phyloP scores from a whole-genome alignment of 345 rosid species.

The Raphanus sativus region DNA sequence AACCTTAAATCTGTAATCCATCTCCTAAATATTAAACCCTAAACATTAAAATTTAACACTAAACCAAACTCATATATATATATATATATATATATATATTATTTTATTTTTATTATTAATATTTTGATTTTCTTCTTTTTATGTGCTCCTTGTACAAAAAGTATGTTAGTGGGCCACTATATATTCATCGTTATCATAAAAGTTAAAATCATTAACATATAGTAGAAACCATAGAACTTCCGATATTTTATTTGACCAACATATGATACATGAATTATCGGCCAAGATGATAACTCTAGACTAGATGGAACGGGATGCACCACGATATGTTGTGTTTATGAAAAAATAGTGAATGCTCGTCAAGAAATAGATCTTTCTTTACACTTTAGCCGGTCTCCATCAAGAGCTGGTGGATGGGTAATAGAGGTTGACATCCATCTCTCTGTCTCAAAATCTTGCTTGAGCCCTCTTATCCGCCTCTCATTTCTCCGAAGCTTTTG shows the following conservation, averaged over 20 bases:
- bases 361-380: not conserved
- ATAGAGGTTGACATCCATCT: slow-evolving; percentile 18
- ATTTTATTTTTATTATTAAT: not conserved
- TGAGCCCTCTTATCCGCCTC: slow-evolving; percentile 43
- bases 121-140: not conserved
- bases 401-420: slow-evolving; percentile 51
- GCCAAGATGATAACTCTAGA: not conserved
- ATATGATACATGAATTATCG: not conserved
- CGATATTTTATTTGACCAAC: not conserved
- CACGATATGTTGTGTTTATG: not conserved
- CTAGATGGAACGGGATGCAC: not conserved
- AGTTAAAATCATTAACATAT: not conserved
- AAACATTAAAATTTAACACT: not conserved
- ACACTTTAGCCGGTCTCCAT: not conserved
- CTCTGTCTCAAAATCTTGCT: slow-evolving; percentile 42
- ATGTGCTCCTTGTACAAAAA: not conserved
- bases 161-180: not conserved
- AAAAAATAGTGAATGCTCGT: not conserved
- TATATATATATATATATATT: too few relatives aligned
- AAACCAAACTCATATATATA: too few relatives aligned
- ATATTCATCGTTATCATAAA: not conserved
- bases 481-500: slow-evolving; percentile 58
- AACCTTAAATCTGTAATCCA: not conserved
- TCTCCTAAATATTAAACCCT: not conserved
- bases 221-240: not conserved